phyloP scores from a whole-genome alignment of 2,329 filamentous ascomycete species.

The Penicillium sp. region DNA sequence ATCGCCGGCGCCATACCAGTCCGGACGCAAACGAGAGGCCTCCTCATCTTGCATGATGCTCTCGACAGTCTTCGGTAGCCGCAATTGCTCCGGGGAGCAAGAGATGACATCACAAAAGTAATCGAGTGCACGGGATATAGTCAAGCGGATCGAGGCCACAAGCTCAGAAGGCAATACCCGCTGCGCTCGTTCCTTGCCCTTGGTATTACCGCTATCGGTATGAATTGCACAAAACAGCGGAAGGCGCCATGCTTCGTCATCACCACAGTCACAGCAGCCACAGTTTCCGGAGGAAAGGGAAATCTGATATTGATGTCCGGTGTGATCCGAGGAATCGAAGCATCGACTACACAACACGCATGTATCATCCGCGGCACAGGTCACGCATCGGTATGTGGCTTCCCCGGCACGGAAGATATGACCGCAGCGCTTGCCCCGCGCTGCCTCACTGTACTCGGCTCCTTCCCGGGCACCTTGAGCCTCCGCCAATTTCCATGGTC shows the following conservation, averaged over 20 bases:
- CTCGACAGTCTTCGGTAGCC: conserved; percentile 78
- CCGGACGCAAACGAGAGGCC: conserved; percentile 71
- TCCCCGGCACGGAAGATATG: conserved; percentile 97
- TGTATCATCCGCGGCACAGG: conserved; percentile 90
- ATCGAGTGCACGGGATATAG: conserved; percentile 80
- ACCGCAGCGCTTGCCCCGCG: conserved; percentile 88
- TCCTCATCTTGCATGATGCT: conserved; percentile 80
- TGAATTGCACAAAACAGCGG: conserved; percentile 90
- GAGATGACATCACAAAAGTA: conserved; percentile 98
- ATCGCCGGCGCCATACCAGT: conserved; percentile 69
- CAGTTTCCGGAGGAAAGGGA: conserved; percentile 85
- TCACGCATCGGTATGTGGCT: conserved; percentile 90
- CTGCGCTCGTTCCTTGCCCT: conserved; percentile 58
- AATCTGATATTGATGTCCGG: conserved; percentile 87
- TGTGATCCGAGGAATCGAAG: conserved; percentile 93
- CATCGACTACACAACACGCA: conserved; percentile 92
- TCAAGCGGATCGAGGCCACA: conserved; percentile 75
- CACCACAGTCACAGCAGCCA: conserved; percentile 96
- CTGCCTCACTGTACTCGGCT: conserved; percentile 89
- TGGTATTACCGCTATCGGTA: conserved; percentile 58
- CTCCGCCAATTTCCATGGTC: conserved; percentile 72
- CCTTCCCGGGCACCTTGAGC: conserved; percentile 92
- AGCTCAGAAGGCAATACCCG: conserved; percentile 72
- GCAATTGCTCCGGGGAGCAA: conserved; percentile 92
- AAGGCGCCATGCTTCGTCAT: conserved; percentile 87